These are phyloP conservation scores for Sparassis latifolia DNA, from an alignment of 1,284 basidiomycete genomes.

Conservation along the genomic window DNA sequence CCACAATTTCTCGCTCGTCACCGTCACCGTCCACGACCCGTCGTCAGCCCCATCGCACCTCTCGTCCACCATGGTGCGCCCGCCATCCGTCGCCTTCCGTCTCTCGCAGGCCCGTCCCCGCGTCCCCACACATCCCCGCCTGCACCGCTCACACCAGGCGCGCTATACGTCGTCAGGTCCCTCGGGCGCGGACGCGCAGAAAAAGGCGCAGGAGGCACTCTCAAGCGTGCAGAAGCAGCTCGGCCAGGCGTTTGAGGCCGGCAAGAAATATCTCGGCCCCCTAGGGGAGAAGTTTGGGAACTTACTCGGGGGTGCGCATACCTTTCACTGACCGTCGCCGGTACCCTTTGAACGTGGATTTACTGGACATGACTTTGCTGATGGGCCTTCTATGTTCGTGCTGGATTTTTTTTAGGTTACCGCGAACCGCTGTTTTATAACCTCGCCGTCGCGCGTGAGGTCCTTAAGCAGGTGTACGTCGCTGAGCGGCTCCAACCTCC, in stretches of 20 bases:
- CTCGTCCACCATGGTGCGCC: not conserved
- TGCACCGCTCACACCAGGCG: slow-evolving; percentile 6
- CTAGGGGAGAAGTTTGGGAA: slow-evolving; percentile 53
- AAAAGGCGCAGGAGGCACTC: slow-evolving; percentile 65
- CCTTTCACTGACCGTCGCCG: not conserved
- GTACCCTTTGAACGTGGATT: not conserved
- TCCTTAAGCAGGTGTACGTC: slow-evolving; percentile 88
- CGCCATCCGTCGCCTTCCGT: not conserved
- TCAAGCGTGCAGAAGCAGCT: slow-evolving; percentile 52
- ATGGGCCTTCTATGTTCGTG: not conserved
- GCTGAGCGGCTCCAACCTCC: slow-evolving; percentile 87
- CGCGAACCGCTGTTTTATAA: slow-evolving; percentile 82
- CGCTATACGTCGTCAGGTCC: slow-evolving; percentile 25
- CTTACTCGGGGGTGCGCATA: slow-evolving; percentile 58
- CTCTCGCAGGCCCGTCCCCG: not conserved
- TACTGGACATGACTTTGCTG: not conserved
- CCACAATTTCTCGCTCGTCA: not conserved
- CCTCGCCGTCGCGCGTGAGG: slow-evolving; percentile 75
- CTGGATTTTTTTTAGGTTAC: slow-evolving; percentile 53
- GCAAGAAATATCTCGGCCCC: slow-evolving; percentile 52
- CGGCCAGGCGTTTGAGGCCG: slow-evolving; percentile 43
- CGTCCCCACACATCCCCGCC: too few relatives aligned
- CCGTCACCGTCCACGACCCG: not conserved
- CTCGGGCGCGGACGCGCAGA: slow-evolving; percentile 38
- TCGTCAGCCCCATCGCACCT: not conserved